These are phyloP conservation scores for Pythium pyrilobum DNA, from an alignment of 352 stramenopile species.

Conservation along the genomic window DNA sequence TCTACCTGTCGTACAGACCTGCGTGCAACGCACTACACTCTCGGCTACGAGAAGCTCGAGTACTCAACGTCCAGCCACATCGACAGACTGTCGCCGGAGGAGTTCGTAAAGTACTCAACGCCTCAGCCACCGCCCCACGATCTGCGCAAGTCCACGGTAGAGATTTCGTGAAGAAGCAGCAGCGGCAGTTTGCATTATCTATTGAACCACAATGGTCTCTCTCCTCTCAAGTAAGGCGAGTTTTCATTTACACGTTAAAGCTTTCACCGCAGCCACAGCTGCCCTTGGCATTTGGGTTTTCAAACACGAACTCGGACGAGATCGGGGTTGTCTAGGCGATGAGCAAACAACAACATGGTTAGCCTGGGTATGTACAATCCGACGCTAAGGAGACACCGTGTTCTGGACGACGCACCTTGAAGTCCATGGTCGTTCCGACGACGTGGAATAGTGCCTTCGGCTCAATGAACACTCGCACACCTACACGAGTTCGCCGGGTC, in stretches of 20 bases:
- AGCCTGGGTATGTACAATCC: neutral
- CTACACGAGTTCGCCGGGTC: slow-evolving; percentile 16
- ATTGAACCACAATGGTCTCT: too few relatives aligned
- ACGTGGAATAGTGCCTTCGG: slow-evolving; percentile 99
- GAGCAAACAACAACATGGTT: neutral
- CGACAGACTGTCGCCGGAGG: slow-evolving; percentile 35
- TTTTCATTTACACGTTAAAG: slow-evolving; percentile 94
- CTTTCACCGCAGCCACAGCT: slow-evolving; percentile 98
- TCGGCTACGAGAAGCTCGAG: slow-evolving; percentile 59
- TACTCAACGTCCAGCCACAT: slow-evolving; percentile 76
- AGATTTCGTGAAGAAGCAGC: slow-evolving; percentile 37
- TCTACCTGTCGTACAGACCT: slow-evolving; percentile 67
- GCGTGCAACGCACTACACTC: slow-evolving; percentile 62
- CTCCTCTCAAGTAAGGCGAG: neutral
- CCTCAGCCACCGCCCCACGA: slow-evolving; percentile 44
- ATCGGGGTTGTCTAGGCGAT: slow-evolving; percentile 90
- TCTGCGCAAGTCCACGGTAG: slow-evolving; percentile 62
- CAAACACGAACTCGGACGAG: slow-evolving; percentile 98
- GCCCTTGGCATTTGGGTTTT: slow-evolving; percentile 99
- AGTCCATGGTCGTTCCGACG: slow-evolving; percentile 99
- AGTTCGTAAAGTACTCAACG: slow-evolving; percentile 53
- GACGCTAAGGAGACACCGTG: neutral
- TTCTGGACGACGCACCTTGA: slow-evolving; percentile 41
- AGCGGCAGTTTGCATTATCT: too few relatives aligned
- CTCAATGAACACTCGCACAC: slow-evolving; percentile 97